These are phyloP conservation scores for Saccharomycopsis crataegensis DNA, from an alignment of 1,139 yeast genomes.

Conservation along the genomic window DNA sequence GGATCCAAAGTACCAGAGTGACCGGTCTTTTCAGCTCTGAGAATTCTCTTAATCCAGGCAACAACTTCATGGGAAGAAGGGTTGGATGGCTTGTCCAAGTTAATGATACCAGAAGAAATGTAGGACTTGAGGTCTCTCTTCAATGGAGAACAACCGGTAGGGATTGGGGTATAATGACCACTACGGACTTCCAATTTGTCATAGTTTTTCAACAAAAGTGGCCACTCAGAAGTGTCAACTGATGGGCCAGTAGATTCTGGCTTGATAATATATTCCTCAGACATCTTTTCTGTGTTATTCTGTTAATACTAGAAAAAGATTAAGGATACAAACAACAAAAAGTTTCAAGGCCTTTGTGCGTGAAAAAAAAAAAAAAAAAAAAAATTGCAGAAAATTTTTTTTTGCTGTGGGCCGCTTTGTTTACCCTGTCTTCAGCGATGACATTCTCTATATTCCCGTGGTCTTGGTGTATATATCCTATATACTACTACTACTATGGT, in stretches of 20 bases:
- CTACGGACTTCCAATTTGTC: constrained; percentile 92
- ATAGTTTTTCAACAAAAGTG: constrained; percentile 84
- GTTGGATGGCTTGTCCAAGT: constrained; percentile 94
- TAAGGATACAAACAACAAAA: background rate
- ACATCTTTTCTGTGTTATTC: constrained; percentile 28
- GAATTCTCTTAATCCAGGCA: constrained; percentile 96
- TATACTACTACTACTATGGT: no score
- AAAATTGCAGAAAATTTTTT: background rate
- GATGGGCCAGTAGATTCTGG: constrained; percentile 80
- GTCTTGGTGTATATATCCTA: no score
- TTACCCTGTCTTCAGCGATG: no score
- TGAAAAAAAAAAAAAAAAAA: background rate
- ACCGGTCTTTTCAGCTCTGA: constrained; percentile 95
- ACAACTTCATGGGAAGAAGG: constrained; percentile 99
- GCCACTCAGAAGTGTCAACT: constrained; percentile 92
- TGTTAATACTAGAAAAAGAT: background rate
- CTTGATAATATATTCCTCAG: constrained; percentile 73
- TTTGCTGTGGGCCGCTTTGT: background rate
- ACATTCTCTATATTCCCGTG: no score
- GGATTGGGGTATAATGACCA: constrained; percentile 95
- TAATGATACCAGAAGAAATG: constrained; percentile 90
- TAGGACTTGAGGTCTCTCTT: constrained; percentile 90
- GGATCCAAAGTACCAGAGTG: constrained; percentile 99
- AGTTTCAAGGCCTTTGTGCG: background rate
- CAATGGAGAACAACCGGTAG: constrained; percentile 89